Base-by-base conservation (phyloP, 805 yeast genomes). In the Schizosaccharomyces cryophilus region DNA sequence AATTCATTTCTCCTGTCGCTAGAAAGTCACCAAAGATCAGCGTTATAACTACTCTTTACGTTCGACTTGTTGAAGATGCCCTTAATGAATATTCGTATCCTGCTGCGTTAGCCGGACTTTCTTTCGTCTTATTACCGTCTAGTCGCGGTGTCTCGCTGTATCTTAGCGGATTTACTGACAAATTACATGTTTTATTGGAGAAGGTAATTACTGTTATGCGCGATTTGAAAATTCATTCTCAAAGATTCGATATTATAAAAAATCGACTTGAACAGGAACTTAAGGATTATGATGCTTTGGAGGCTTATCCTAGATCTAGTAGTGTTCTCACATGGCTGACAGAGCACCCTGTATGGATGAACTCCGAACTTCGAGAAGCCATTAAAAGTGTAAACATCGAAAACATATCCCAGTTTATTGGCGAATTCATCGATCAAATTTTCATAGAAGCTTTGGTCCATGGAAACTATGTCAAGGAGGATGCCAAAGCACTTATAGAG, bases 121-220 rank as follows among this genome's bases (percentile, higher is more conserved):
- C 76, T 60, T 81, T 81, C 62, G 71, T 76, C 1, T 75, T 89
- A 51, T 71, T 75, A 38, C 73, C 78, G 62, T 79, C 83, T 61
- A 77, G 83, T 64, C 87, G 83, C 65, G 95, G 96, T 0, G 67
- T 89, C 51, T 77, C 78, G 48, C 68, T 90, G 55, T 79, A 79
- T 59, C 74, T 87, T 26, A 74, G 77, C 48, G 98, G 98, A 1
- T 93, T 83, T 70, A 86, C 85, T 65, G 90, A 93, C 70, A 90
- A 90, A 67, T 73, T 87, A 58, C 76, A 78, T 21, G 77, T 76
- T 15, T 75, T 90, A 55, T 71, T 87, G 30, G 78, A 77, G 59
- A 77, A 80, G 62, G 79, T 89, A 30, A 70, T 87, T 60, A 74
- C 74, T 24, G 78, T 78, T 11, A 65, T 90, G 54, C 69, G 74